Evolutionary conservation across 352 stramenopile species (phyloP), one percentile per base, ranked within the genome.

Genomic region (Phytophthora parvispora): DNA sequence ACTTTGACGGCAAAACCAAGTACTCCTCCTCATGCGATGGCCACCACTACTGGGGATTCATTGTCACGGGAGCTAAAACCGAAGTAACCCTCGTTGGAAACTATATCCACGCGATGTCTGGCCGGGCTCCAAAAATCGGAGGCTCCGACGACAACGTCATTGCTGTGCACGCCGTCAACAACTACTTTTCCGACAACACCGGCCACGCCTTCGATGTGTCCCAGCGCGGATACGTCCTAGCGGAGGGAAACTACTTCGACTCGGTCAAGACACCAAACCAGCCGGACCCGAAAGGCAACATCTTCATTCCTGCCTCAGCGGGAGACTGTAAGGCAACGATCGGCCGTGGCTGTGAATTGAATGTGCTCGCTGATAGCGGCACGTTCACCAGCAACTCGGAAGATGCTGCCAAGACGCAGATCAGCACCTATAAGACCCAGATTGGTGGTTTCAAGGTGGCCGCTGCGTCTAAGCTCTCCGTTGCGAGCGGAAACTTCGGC

Each of bases 21-120:
- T 85, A 68, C 58, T 82, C 73, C 25, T 55, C 22, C 25, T 75
- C 70, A 25, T 82, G 73, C 45, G 74, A 82, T 36, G 72, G 69
- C 48, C 75, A 62, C 55, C 78, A 86, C 66, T 86, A 86, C 69
- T 86, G 78, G 78, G n/a, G n/a, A n/a, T n/a, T n/a, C n/a, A n/a
- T n/a, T n/a, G 81, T 63, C 27, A 75, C 80, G 64, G 77, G 77
- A 22, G 74, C 70, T 34, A 45, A 75, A 61, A 81, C 74, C 25
- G 31, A 67, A 25, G 51, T 87, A 43, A 84, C 66, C 36, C 67
- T 69, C 31, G 52, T 69, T 40, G 63, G 63, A 51, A 69, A 69
- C 52, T 69, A 63, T 52, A 57, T 69, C 42, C 53, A 60, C 49
- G 47, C 68, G 47, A 77, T 64, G 28, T 77, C 69, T 15, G 69